phyloP scores from a whole-genome alignment of 345 rosid genomes.

The Boechera stricta region DNA sequence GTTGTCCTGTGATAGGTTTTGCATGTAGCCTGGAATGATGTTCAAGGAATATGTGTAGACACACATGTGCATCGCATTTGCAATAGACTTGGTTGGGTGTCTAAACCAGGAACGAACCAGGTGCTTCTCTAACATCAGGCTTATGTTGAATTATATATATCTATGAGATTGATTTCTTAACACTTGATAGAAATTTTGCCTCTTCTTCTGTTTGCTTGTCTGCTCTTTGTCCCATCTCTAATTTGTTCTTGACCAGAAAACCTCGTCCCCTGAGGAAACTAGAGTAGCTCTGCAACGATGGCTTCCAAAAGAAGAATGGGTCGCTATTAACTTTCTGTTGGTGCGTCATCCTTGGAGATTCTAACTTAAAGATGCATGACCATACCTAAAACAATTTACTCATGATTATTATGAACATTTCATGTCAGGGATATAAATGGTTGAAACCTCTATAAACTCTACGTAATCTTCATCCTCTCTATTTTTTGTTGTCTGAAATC shows the following conservation, averaged over 20 bases:
- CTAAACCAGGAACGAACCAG: constrained; percentile 67
- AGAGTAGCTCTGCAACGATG: constrained; percentile 82
- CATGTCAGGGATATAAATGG: background rate
- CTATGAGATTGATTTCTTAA: background rate
- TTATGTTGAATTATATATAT: background rate
- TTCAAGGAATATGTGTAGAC: constrained; percentile 94
- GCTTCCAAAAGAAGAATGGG: constrained; percentile 98
- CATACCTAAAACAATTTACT: constrained; percentile 1
- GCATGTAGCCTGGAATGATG: constrained; percentile 87
- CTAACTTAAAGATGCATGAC: constrained; percentile 8
- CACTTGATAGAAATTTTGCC: background rate
- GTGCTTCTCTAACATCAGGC: constrained; percentile 44
- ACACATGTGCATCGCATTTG: constrained; percentile 95
- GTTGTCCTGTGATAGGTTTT: constrained; percentile 65
- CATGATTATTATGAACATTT: background rate
- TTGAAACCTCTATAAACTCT: background rate
- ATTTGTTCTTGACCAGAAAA: constrained; percentile 54
- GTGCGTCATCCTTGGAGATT: constrained; percentile 47
- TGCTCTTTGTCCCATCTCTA: constrained; percentile 18
- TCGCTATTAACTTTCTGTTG: constrained; percentile 88
- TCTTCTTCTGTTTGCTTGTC: background rate
- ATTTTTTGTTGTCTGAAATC: constrained; percentile 21
- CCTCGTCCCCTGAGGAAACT: constrained; percentile 86
- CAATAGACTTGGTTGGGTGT: constrained; percentile 97
- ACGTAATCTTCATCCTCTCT: background rate